These are phyloP conservation scores for Erigeron philadelphicus DNA, from an alignment of 140 eudicot species.

Conservation along the genomic window DNA sequence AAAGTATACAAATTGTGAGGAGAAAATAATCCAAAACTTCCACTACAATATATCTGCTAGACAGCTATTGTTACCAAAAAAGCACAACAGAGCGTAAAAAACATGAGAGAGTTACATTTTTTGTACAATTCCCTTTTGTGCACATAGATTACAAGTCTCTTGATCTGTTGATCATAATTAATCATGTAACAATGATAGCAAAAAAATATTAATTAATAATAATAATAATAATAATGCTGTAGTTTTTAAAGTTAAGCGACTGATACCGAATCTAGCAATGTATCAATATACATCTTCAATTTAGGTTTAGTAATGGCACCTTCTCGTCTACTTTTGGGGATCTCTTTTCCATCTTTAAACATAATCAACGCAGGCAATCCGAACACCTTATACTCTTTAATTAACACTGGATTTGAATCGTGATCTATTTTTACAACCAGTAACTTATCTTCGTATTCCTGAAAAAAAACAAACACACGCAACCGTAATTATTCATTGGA, in stretches of 20 bases:
- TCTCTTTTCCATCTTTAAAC: slow-evolving; percentile 65
- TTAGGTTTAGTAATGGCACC: slow-evolving; percentile 74
- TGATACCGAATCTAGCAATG: slow-evolving; percentile 51
- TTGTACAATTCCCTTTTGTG: slow-evolving; percentile 24
- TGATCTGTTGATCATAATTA: background rate
- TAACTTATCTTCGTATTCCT: slow-evolving; percentile 67
- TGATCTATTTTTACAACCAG: slow-evolving; percentile 73
- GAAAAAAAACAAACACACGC: slow-evolving; percentile 10
- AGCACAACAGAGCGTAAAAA: slow-evolving; percentile 12
- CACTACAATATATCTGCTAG: background rate
- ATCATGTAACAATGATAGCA: slow-evolving; percentile 18
- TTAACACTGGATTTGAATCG: slow-evolving; percentile 61
- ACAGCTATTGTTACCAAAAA: background rate
- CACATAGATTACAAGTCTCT: background rate
- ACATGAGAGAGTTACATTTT: slow-evolving; percentile 10
- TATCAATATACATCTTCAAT: slow-evolving; percentile 60
- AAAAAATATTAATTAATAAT: too few species aligned
- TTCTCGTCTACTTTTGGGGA: slow-evolving; percentile 72
- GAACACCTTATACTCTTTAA: slow-evolving; percentile 70
- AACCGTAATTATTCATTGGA: background rate
- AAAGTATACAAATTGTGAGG: too few species aligned
- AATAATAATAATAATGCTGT: background rate
- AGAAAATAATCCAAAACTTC: background rate
- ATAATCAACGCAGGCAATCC: slow-evolving; percentile 73
- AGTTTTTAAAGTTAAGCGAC: slow-evolving; percentile 15